Evolutionary conservation across 306 rosid species (phyloP), one percentile per base, ranked within the genome.

Genomic region (Hippophae gyantsensis): DNA sequence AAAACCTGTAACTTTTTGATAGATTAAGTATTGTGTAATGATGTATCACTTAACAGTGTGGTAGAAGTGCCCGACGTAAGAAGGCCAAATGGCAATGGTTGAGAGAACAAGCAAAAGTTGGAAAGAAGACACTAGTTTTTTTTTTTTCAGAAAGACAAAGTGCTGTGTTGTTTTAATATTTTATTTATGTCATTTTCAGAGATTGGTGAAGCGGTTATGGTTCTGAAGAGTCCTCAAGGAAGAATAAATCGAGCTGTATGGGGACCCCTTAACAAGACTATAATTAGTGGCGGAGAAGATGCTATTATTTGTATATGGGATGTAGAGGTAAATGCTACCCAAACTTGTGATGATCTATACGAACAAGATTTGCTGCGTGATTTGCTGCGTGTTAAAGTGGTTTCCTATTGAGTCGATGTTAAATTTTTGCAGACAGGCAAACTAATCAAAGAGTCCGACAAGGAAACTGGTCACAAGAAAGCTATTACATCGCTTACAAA

Each of bases 11-110:
- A n/a, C n/a, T n/a, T n/a, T n/a, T n/a, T n/a, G n/a, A n/a, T n/a
- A n/a, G n/a, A n/a, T n/a, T n/a, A n/a, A n/a, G n/a, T n/a, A n/a
- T n/a, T n/a, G n/a, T n/a, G n/a, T n/a, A n/a, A n/a, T n/a, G n/a
- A n/a, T n/a, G n/a, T n/a, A n/a, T n/a, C n/a, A n/a, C n/a, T n/a
- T n/a, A n/a, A n/a, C 32, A 27, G 32, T 27, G 32, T 27, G 3
- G 99, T 82, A 86, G 99, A 75, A 88, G 95, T 72, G 81, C 90
- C 57, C 90, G 90, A 7, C 90, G 99, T 63, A 93, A 86, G 66
- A 93, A 84, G 78, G 86, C 86, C 61, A 86, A 82, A 76, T 77
- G 95, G 69, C 84, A 18, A 65, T 79, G 94, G 95, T 69, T 79
- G 76, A 88, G 94, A 81, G 97, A 86, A 74, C 32, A 27, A 27